Percentiles rank a stretch among this genome's conserved stretches.
Evolutionary conservation across 768 basidiomycete genomes (phyloP).

Genomic region (Trametes cinnabarina): DNA sequence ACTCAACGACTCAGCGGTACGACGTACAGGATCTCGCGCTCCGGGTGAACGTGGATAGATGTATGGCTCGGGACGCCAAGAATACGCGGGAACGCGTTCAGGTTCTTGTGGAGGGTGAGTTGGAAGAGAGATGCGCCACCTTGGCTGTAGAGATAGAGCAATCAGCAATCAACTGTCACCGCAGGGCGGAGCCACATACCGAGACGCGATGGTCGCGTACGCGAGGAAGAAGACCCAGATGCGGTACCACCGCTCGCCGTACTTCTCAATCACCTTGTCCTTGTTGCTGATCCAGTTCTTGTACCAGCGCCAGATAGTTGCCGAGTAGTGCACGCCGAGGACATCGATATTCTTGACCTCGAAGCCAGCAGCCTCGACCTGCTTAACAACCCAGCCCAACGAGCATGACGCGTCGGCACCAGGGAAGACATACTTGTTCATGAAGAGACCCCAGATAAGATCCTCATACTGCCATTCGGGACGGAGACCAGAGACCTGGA

Average conservation of each 20-base stretch:
- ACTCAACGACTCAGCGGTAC: background rate
- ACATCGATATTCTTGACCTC: constrained; percentile 97
- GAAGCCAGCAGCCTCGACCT: constrained; percentile 89
- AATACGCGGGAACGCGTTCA: constrained; percentile 92
- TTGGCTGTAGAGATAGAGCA: constrained; percentile 50
- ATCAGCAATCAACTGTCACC: constrained; percentile 1
- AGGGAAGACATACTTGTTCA: constrained; percentile 99
- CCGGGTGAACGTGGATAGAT: constrained; percentile 70
- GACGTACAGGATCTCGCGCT: constrained; percentile 50
- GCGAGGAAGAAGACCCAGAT: constrained; percentile 98
- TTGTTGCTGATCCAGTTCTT: constrained; percentile 95
- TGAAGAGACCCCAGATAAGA: constrained; percentile 95
- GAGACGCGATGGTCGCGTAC: constrained; percentile 78
- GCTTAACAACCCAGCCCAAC: constrained; percentile 88
- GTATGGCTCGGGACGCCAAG: constrained; percentile 79
- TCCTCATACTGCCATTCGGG: constrained; percentile 99
- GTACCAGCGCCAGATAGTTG: constrained; percentile 91
- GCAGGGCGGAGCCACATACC: constrained; percentile 38
- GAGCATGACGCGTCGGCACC: constrained; percentile 97
- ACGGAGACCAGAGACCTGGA: constrained; percentile 96
- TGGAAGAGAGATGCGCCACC: constrained; percentile 94
- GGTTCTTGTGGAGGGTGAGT: constrained; percentile 96
- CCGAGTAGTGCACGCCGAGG: constrained; percentile 95
- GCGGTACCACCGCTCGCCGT: constrained; percentile 92
- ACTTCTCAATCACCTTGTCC: constrained; percentile 83